Evolutionary conservation across 768 basidiomycete genomes (phyloP).

Genomic region (Xerocomus spinulosus): DNA sequence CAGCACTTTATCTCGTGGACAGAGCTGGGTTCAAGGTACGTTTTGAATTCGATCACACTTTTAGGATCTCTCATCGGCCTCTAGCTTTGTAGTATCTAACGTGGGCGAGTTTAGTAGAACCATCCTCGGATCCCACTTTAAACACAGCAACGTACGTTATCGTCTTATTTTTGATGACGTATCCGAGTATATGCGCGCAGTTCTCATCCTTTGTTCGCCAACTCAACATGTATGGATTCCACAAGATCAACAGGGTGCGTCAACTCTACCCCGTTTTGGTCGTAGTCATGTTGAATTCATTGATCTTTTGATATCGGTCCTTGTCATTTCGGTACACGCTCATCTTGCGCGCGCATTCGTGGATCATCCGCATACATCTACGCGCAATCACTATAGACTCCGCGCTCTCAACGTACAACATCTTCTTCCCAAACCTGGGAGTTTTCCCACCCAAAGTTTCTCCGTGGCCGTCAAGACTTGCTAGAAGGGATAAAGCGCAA

Average conservation of each 20-base stretch:
- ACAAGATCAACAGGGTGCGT: slow-evolving; percentile 84
- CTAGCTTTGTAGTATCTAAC: slow-evolving; percentile 77
- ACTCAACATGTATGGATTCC: slow-evolving; percentile 95
- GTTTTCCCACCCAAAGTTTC: slow-evolving; percentile 83
- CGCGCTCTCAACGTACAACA: slow-evolving; percentile 77
- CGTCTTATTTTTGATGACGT: slow-evolving; percentile 18
- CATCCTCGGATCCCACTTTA: slow-evolving; percentile 83
- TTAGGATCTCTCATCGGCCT: no score
- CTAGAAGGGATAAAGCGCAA: slow-evolving; percentile 86
- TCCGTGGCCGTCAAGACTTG: slow-evolving; percentile 74
- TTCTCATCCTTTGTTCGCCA: slow-evolving; percentile 95
- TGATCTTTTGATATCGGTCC: neutral
- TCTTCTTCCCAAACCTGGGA: slow-evolving; percentile 84
- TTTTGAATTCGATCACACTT: no score
- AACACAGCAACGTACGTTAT: slow-evolving; percentile 76
- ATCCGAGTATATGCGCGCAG: slow-evolving; percentile 36
- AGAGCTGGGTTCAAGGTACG: slow-evolving; percentile 66
- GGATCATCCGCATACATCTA: slow-evolving; percentile 4
- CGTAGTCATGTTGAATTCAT: slow-evolving; percentile 10
- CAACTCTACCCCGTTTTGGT: slow-evolving; percentile 1
- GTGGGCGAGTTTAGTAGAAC: slow-evolving; percentile 82
- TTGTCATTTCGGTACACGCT: slow-evolving; percentile 5
- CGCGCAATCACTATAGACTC: slow-evolving; percentile 45
- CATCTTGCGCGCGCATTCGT: neutral
- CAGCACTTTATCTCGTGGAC: slow-evolving; percentile 82